A percentile compares a stretch with the other conserved stretches of the same genome.
Evolutionary conservation across 805 yeast genomes (phyloP).

Genomic region (Maudiozyma pseudohumilis): DNA sequence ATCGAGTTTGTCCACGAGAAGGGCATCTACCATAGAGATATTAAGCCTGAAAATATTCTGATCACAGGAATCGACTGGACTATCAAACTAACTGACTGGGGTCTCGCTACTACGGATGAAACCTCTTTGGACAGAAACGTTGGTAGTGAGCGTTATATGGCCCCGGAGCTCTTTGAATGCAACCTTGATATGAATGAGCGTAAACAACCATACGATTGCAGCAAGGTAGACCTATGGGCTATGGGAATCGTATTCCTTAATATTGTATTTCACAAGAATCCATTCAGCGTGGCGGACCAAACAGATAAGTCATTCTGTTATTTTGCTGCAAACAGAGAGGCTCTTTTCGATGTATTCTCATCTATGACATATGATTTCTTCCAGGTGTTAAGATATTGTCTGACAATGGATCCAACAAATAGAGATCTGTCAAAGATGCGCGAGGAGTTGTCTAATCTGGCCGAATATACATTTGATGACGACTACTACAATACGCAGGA

Average conservation of each 20-base stretch:
- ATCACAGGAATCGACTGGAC: conserved; percentile 42
- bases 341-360: conserved; percentile 84
- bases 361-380: conserved; percentile 80
- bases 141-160: conserved; percentile 89
- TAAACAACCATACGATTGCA: conserved; percentile 59
- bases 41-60: conserved; percentile 71
- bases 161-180: conserved; percentile 76
- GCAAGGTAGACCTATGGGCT: conserved; percentile 83
- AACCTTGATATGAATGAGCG: conserved; percentile 30
- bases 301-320: conserved; percentile 75
- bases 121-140: conserved; percentile 68
- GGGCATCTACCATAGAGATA: conserved; percentile 73
- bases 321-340: conserved; percentile 80
- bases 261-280: conserved; percentile 79
- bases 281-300: conserved; percentile 72
- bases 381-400: conserved; percentile 64
- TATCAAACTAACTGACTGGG: conserved; percentile 68
- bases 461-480: conserved; percentile 76
- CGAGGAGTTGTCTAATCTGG: conserved; percentile 47
- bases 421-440: conserved; percentile 58
- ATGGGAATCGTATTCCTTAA: conserved; percentile 76
- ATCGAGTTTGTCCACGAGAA: conserved; percentile 60
- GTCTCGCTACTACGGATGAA: conserved; percentile 46
- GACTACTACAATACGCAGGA: conserved; percentile 41
- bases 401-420: conserved; percentile 81